Evolutionary conservation across 805 yeast species (phyloP), one percentile per base, ranked within the genome.

Genomic region (Nakazawaea pomicola): DNA sequence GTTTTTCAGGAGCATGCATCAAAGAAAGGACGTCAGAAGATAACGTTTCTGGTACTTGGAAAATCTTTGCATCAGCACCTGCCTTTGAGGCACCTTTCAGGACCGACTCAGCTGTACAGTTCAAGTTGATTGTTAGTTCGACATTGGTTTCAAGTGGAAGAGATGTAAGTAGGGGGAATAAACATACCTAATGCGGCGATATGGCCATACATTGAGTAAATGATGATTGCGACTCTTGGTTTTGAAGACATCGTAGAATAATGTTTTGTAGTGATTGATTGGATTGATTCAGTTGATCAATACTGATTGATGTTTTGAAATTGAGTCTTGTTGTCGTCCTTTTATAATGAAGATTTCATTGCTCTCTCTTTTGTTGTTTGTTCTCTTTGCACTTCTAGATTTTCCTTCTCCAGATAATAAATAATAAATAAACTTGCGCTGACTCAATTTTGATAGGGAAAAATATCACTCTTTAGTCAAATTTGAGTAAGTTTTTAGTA

Each of bases 121-220:
- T 10, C 10, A 20, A 29, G 15, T 29, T 29, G 10, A 29, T 9
- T 11, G 20, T 10, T 17, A 30, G 18, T 30, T 10, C 11, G 15
- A 8, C 7, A 15, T 6, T 30, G 11, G 11, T 30, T 5, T 4
- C 7, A 16, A 4, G 4, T 10, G 3, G 15, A 24, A n/a, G 7
- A 23, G 14, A 9, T 17, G 11, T 17, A 17, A 17, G 23, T 15
- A 18, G 12, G 3, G 20, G 3, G 25, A 12, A 3, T 14, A 19
- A 3, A 24, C 37, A 6, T 33, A 40, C 38, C 43, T 54, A 85
- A 55, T 34, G 68, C 64, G 50, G 79, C 78, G 50, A 83, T 65
- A 65, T 88, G 96, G 48, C 89, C 89, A 68, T 84, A 87, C 51
- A 82, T 58, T 27, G 95, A 80, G 74, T 87, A 89, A 41, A 72